These are phyloP conservation scores for Exophiala calicioides DNA, from an alignment of 2,329 filamentous ascomycete species.

Conservation along the genomic window DNA sequence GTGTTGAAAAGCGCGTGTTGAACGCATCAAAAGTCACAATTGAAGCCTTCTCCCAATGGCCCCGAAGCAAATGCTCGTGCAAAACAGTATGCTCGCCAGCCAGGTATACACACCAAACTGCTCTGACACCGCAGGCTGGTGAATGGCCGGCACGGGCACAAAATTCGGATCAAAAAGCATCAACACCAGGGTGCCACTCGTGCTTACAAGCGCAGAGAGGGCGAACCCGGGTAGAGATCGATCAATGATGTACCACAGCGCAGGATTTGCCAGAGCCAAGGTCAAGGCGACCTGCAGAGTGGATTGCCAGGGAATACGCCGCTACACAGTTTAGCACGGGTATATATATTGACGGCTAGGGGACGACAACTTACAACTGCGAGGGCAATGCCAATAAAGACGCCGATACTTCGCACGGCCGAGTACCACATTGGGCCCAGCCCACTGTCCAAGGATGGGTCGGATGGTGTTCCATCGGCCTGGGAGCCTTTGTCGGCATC, in stretches of 20 bases:
- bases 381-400: conserved; percentile 72
- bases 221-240: conserved; percentile 82
- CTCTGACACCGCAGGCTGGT: conserved; percentile 42
- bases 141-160: conserved; percentile 65
- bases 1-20: conserved; percentile 1
- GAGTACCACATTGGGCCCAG: conserved; percentile 72
- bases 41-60: conserved; percentile 80
- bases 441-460: conserved; percentile 36
- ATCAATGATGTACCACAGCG: conserved; percentile 95
- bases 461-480: conserved; percentile 19
- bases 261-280: conserved; percentile 85
- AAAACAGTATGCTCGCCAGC: conserved; percentile 92
- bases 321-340: conserved; percentile 52
- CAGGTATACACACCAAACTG: conserved; percentile 71
- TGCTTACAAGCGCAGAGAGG: conserved; percentile 71
- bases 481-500: conserved; percentile 21
- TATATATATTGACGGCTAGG: conserved; percentile 17
- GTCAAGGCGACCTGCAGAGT: conserved; percentile 91
- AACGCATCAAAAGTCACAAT: conserved; percentile 14
- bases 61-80: conserved; percentile 92
- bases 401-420: conserved; percentile 67
- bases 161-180: conserved; percentile 76
- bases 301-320: conserved; percentile 88
- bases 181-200: conserved; percentile 72
- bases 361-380: conserved; percentile 67